Base-by-base conservation (phyloP, 176 grass and related monocot genomes). In the Pontederia crassipes region DNA sequence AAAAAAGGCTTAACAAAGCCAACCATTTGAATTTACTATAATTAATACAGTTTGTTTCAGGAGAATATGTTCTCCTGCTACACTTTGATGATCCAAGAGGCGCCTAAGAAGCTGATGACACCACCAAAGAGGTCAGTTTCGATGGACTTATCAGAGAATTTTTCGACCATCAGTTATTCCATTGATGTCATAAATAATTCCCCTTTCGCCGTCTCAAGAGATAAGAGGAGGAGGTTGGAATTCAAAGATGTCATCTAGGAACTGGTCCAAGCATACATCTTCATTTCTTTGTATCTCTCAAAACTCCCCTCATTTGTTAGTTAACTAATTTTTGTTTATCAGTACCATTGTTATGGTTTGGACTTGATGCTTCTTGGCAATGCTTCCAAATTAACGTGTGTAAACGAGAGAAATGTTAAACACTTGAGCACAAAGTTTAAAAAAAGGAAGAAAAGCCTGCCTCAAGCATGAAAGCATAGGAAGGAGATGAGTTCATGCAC, bases 1-100 rank as follows among this genome's bases (percentile, higher is more conserved):
- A 24, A 24, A 3, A 10, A n/a, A 0, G 7, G 8, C 48, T 9
- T 46, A 57, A 20, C 18, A 46, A 7, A 9, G 9, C 46, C 10
- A 24, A 14, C 2, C 18, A 13, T 17, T 53, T 61, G 15, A 17
- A 7, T 48, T 48, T 60, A 14, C 49, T 32, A 8, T 0, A 0
- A 45, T 4, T 8, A 12, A 10, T 58, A 45, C 29, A 45, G 8
- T 46, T 73, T 14, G 45, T 65, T 58, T 48, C 78, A 90, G 87
- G 87, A 80, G 18, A 68, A 90, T 66, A 73, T 86, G 50, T 68
- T 64, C 57, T 49, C 66, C n/a, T 90, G 87, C 87, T 80, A 90
- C 59, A 72, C 29, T 59, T 16, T 32, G 46, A 90, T 90, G 79
- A 55, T 4, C 50, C 4, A 35, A 35, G 54, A 74, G 10, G 17